Conservation (phyloP, 306 rosid genomes). For the Cicer bijugum region DNA sequence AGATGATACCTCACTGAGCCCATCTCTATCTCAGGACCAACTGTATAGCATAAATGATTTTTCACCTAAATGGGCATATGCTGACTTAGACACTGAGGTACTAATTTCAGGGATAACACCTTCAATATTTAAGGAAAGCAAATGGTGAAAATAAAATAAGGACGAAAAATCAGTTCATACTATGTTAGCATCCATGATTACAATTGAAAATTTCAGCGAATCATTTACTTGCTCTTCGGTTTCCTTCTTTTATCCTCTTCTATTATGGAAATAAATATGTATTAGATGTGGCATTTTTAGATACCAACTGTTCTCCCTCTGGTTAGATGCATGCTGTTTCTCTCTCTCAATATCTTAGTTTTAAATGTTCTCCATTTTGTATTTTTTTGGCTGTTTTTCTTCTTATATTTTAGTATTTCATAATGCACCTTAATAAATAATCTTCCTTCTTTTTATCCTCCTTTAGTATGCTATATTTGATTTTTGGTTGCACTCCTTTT, state of each 20-base stretch:
- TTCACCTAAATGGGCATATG: slow-evolving; percentile 79
- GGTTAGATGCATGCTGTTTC: slow-evolving; percentile 30
- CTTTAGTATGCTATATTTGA: slow-evolving; percentile 35
- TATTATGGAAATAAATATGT: slow-evolving; percentile 28
- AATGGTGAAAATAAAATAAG: slow-evolving; percentile 33
- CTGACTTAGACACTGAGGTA: slow-evolving; percentile 79
- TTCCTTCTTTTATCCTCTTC: slow-evolving; percentile 19
- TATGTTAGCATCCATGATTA: neutral
- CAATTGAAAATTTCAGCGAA: neutral
- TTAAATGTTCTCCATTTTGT: slow-evolving; percentile 16
- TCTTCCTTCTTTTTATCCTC: neutral
- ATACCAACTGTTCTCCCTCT: slow-evolving; percentile 33
- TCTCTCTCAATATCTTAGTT: slow-evolving; percentile 23
- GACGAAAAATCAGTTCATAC: slow-evolving; percentile 7
- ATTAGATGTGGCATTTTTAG: slow-evolving; percentile 25
- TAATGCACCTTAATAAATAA: neutral
- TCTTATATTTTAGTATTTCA: slow-evolving; percentile 25
- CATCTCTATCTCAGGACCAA: slow-evolving; percentile 89
- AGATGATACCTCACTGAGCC: slow-evolving; percentile 78
- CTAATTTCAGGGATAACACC: slow-evolving; percentile 21
- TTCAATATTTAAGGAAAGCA: slow-evolving; percentile 7
- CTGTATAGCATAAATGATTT: slow-evolving; percentile 75
- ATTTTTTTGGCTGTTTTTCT: slow-evolving; percentile 15
- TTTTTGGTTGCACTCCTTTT: slow-evolving; percentile 10
- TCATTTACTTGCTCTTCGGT: slow-evolving; percentile 1